A percentile compares a stretch with the other conserved stretches of the same genome.
Evolutionary conservation across 2,329 filamentous ascomycete genomes (phyloP).

Genomic region (Aspergillus awamori): DNA sequence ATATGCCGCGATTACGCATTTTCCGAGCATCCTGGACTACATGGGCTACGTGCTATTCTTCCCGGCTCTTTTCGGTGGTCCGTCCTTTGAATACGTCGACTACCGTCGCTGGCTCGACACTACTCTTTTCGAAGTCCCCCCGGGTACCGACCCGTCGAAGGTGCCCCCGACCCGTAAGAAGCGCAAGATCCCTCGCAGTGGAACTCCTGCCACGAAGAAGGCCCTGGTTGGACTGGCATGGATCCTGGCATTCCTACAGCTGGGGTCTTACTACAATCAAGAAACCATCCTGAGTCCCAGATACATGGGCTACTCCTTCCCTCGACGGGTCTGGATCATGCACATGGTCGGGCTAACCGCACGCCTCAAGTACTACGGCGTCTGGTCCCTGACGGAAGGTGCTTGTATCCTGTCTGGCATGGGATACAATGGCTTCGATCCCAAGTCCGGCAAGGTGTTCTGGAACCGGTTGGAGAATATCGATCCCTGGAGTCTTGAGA

Average conservation of each 20-base stretch:
- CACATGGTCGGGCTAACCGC: constrained; percentile 82
- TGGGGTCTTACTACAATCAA: constrained; percentile 68
- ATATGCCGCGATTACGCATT: constrained; percentile 71
- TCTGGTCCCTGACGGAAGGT: constrained; percentile 91
- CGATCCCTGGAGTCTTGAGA: constrained; percentile 80
- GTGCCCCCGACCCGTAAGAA: constrained; percentile 84
- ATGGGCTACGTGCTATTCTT: constrained; percentile 94
- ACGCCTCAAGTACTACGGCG: constrained; percentile 93
- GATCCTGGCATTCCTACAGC: constrained; percentile 76
- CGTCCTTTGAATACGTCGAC: constrained; percentile 91
- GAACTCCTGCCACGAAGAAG: constrained; percentile 80
- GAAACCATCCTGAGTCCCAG: constrained; percentile 65
- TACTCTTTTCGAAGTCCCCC: constrained; percentile 86
- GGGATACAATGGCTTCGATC: constrained; percentile 91
- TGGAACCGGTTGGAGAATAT: constrained; percentile 94
- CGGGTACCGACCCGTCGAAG: constrained; percentile 79
- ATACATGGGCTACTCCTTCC: constrained; percentile 69
- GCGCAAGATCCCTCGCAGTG: constrained; percentile 89
- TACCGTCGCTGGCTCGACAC: constrained; percentile 92
- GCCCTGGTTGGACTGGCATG: constrained; percentile 72
- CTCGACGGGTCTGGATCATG: constrained; percentile 74
- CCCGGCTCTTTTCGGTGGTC: constrained; percentile 83
- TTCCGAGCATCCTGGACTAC: constrained; percentile 80
- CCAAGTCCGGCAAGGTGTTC: constrained; percentile 77
- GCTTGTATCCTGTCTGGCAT: constrained; percentile 91